Evolutionary conservation across 2,329 filamentous ascomycete genomes (phyloP).

Genomic region (Alternaria sp.): DNA sequence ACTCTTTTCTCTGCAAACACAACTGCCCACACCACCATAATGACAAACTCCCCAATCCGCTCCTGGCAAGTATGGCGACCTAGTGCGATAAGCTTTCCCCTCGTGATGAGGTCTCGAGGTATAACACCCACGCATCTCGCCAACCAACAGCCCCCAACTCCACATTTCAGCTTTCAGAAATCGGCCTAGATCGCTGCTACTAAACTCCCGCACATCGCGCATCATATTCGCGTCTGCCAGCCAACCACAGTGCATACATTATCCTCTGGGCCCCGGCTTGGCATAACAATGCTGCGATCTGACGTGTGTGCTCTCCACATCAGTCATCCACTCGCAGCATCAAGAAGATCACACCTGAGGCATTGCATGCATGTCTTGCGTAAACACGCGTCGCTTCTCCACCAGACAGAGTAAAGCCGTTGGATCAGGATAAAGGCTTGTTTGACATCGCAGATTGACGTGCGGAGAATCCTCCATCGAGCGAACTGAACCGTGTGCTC

Average conservation of each 20-base stretch:
- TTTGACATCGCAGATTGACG: not conserved
- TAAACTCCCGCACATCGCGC: not conserved
- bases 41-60: not conserved
- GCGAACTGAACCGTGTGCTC: not conserved
- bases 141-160: not conserved
- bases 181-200: not conserved
- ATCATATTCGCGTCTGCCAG: not conserved
- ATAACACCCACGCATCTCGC: not conserved
- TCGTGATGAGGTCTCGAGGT: conserved; percentile 4
- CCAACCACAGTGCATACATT: conserved; percentile 1
- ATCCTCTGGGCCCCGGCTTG: not conserved
- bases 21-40: not conserved
- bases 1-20: not conserved
- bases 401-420: not conserved
- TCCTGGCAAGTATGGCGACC: not conserved
- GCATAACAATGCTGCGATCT: conserved; percentile 2
- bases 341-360: not conserved
- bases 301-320: conserved; percentile 8
- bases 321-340: not conserved
- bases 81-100: conserved; percentile 1
- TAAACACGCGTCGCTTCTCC: not conserved
- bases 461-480: not conserved
- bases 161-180: not conserved
- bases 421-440: not conserved
- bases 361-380: not conserved